Evolutionary conservation across 208 protist species (phyloP), one percentile per base, ranked within the genome.

Genomic region (Leishmania tropica): DNA sequence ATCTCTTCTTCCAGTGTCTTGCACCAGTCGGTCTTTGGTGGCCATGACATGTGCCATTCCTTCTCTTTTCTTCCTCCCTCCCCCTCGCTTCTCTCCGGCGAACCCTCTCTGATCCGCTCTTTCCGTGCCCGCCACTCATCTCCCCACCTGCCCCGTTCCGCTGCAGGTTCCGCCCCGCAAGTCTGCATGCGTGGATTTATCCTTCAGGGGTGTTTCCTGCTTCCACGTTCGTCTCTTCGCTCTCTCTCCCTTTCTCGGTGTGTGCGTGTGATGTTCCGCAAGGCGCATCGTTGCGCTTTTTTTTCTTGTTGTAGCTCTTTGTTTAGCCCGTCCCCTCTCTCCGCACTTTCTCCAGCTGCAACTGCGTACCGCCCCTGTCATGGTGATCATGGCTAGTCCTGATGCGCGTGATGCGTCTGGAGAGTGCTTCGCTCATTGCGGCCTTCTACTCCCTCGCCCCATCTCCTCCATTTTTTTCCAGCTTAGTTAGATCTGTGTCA

Each of bases 31-130:
- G 67, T 10, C 13, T 72, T 45, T 72, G 40, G 40, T 47, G 67
- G 6, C 40, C 67, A 72, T 72, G 8, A 31, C 21, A 47, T 24
- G 19, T 28, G n/a, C 7, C 40, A 72, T 48, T 45, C 40, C 67
- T 37, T 67, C 51, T 78, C 15, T 24, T 17, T 40, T 76, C 37
- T 70, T 35, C 15, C 51, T 83, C n/a, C 64, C 74, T 72, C 71
- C 21, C 56, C 53, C 53, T 37, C 17, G 28, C 37, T 24, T 37
- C 40, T 13, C 37, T 62, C 19, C 68, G 15, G 48, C 48, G 13
- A 45, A 53, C 48, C 48, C 15, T 53, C 17, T 81, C 31, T 64
- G n/a, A 40, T 51, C 31, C 40, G 47, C 62, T 58, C 67, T 78
- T 78, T 53, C 64, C n/a, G 58, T 65, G 68, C 68, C 31, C 11